These are phyloP conservation scores for Sporothrix mexicana DNA, from an alignment of 2,329 filamentous ascomycete genomes.

Conservation along the genomic window DNA sequence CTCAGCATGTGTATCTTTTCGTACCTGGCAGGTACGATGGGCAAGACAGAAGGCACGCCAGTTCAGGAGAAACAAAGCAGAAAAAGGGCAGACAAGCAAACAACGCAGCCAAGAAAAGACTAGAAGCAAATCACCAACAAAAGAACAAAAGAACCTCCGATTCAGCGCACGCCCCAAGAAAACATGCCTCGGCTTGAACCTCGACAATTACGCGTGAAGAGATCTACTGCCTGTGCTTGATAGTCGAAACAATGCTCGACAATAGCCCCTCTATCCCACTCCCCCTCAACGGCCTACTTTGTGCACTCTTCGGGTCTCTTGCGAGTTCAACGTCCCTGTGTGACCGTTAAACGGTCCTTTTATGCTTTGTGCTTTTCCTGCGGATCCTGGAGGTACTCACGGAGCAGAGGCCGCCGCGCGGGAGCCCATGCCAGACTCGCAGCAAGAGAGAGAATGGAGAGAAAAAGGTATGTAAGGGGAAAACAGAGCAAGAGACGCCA, in stretches of 20 bases:
- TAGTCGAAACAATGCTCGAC: background rate
- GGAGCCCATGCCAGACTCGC: slow-evolving; percentile 13
- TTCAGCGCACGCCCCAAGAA: background rate
- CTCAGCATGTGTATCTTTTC: background rate
- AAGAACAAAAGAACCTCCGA: slow-evolving; percentile 8
- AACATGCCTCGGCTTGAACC: background rate
- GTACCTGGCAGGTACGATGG: slow-evolving; percentile 2
- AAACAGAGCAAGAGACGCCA: background rate
- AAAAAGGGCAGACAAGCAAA: no score
- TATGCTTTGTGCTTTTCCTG: background rate
- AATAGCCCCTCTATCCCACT: background rate
- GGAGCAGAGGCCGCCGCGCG: background rate
- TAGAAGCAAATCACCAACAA: slow-evolving; percentile 16
- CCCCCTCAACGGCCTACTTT: background rate
- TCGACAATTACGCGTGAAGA: background rate
- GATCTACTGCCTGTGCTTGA: background rate
- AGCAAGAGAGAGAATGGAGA: background rate
- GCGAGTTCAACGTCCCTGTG: background rate
- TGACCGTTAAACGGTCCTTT: slow-evolving; percentile 17
- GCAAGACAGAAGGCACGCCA: background rate
- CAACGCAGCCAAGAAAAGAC: background rate
- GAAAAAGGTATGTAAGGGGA: background rate
- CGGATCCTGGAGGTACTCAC: background rate
- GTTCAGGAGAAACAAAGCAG: background rate
- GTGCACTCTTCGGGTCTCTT: background rate